Base-by-base conservation (phyloP, 1,284 basidiomycete species). In the Ustilago nuda region DNA sequence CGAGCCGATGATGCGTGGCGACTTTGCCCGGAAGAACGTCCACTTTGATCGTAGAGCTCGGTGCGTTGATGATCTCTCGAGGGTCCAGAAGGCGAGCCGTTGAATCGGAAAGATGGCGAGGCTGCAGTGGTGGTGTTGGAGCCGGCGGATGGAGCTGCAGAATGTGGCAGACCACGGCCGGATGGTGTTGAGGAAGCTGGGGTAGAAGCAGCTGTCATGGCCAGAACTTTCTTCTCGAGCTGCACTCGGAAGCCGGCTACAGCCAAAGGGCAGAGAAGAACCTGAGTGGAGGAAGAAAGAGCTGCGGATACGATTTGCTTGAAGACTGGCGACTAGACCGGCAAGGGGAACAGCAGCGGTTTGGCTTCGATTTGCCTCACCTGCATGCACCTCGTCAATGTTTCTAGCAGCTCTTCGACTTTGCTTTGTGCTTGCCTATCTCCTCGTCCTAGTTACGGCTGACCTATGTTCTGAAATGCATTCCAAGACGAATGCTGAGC, bases 261-360 rank as follows among this genome's bases (percentile, higher is more conserved):
- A 45, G 43, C n/a, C 43, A 45, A 30, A 12, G 55, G 48, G n/a
- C 30, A 13, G 32, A n/a, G 52, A n/a, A 46, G 30, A 13, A 23
- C 32, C 46, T 56, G 55, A 23, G 43, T 57, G 45, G 55, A 56
- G 55, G 56, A 54, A 53, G 41, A 52, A 8, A 45, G 51, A 13
- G 37, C 23, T 53, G 62, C 62, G 53, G 19, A 62, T 55, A 39
- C 8, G 4, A 27, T 50, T 7, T 30, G 15, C 43, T 46, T 62
- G 52, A 36, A 55, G 62, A 37, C 62, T 65, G 62, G 62, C 50
- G 62, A 65, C 62, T 65, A 65, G 62, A 65, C 62, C 62, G 62
- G 62, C 23, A 53, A 55, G 43, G 27, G 6, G 41, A 57, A n/a
- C 9, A 46, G 48, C 48, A 46, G 41, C 27, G 43, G 33, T 59